Base-by-base conservation (phyloP, 1,139 yeast genomes). In the Diutina mesorugosa region DNA sequence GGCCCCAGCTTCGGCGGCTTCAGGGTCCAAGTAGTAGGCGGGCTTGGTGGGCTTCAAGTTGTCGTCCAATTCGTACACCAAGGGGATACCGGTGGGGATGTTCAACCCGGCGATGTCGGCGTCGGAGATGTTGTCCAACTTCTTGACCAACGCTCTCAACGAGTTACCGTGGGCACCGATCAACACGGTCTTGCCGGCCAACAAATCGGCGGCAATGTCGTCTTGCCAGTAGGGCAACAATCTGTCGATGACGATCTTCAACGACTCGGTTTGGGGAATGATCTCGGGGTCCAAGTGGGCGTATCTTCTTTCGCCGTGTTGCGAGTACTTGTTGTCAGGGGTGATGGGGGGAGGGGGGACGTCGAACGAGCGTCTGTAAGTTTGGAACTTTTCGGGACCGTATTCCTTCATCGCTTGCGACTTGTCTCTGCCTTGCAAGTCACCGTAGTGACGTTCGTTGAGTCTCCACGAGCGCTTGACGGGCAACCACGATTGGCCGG, bases 1-100 rank as follows among this genome's bases (percentile, higher is more conserved):
- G 64, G 98, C 98, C 81, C 98, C 98, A 59, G 97, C 97, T 63
- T 90, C 97, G 70, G 98, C 98, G 69, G 97, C 98, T 79, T 90
- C 97, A 67, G 98, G 98, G 78, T 91, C 98, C 78, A 91, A 86
- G 85, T 91, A 91, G 82, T 90, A 89, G 66, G 95, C 86, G 64
- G 91, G 89, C 84, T 90, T 90, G 70, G 85, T 79, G 76, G 97
- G 97, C 77, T 84, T 83, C 77, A 91, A 86, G 69, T 80, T 70
- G 60, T 81, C 87, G 72, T 91, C 97, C 71, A 93, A 85, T 79
- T 91, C 98, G 78, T 89, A 93, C 61, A 93, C 97, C 77, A 93
- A 85, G 71, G 99, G 99, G 65, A 91, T 93, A 81, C 97, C 99
- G 67, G 99, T 93, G 75, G 98, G 98, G 72, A 91, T 90, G 85